phyloP scores from a whole-genome alignment of 2,329 filamentous ascomycete genomes.

The Fusarium brachygibbosum region DNA sequence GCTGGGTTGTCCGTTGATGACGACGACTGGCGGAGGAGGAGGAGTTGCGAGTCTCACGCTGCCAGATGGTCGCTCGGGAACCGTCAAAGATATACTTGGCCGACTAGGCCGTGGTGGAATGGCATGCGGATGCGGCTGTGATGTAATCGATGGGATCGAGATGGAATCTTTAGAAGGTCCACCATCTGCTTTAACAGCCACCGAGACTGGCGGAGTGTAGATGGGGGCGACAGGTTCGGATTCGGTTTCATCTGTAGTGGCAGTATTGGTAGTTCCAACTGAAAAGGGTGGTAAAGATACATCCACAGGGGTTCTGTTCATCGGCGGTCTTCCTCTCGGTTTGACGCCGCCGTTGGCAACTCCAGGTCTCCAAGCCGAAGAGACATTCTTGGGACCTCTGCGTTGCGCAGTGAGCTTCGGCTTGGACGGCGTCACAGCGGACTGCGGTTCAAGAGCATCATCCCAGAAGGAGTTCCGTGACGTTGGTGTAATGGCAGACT shows the following conservation, averaged over 20 bases:
- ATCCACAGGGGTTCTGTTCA: conserved; percentile 70
- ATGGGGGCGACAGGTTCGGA: conserved; percentile 26
- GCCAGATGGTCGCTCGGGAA: conserved; percentile 67
- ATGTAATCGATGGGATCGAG: conserved; percentile 22
- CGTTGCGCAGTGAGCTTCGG: conserved; percentile 62
- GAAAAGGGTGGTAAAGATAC: conserved; percentile 54
- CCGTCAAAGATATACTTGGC: conserved; percentile 58
- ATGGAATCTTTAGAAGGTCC: conserved; percentile 14
- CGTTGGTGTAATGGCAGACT: conserved; percentile 80
- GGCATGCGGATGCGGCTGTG: conserved; percentile 29
- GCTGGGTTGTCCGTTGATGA: conserved; percentile 39
- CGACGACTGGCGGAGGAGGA: conserved; percentile 56
- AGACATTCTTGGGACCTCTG: conserved; percentile 86
- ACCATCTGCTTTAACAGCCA: conserved; percentile 1
- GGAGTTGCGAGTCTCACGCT: conserved; percentile 74
- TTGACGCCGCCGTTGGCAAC: conserved; percentile 75
- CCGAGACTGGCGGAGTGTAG: conserved; percentile 17
- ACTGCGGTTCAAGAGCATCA: conserved; percentile 74
- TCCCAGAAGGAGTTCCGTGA: conserved; percentile 67
- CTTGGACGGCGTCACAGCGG: conserved; percentile 78
- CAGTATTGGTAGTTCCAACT: conserved; percentile 3
- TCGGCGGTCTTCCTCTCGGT: conserved; percentile 82
- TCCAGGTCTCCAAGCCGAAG: conserved; percentile 86
- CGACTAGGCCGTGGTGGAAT: conserved; percentile 48
- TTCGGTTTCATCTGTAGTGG: conserved; percentile 7